Percentiles rank a stretch among this genome's conserved stretches.
phyloP scores from a whole-genome alignment of 1,284 basidiomycete genomes.

The Lentinula novae-zelandiae region DNA sequence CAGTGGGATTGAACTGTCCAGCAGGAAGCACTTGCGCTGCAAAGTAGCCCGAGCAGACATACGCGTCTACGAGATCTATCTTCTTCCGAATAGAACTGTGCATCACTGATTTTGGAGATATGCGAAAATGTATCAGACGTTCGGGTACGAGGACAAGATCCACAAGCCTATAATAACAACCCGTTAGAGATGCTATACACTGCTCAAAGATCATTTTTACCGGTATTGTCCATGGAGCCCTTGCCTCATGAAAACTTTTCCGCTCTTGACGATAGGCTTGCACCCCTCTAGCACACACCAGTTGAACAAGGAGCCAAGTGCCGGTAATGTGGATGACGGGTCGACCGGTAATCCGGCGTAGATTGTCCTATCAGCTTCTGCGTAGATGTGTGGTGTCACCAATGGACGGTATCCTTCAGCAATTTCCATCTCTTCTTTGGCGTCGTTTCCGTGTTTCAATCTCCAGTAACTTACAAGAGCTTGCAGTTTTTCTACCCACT shows the following conservation, averaged over 20 bases:
- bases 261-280: slow-evolving; percentile 65
- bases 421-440: slow-evolving; percentile 76
- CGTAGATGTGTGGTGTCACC: slow-evolving; percentile 51
- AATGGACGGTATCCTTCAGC: slow-evolving; percentile 52
- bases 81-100: slow-evolving; percentile 42
- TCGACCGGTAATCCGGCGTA: slow-evolving; percentile 49
- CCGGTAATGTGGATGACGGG: slow-evolving; percentile 47
- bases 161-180: slow-evolving; percentile 43
- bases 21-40: slow-evolving; percentile 62
- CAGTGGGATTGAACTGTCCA: slow-evolving; percentile 57
- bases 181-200: not conserved
- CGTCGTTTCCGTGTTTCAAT: slow-evolving; percentile 63
- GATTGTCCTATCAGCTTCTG: slow-evolving; percentile 35
- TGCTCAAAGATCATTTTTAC: slow-evolving; percentile 35
- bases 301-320: slow-evolving; percentile 65
- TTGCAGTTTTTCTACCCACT: slow-evolving; percentile 76
- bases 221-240: slow-evolving; percentile 68
- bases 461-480: slow-evolving; percentile 76
- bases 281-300: slow-evolving; percentile 81
- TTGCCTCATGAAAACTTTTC: slow-evolving; percentile 65
- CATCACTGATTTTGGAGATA: slow-evolving; percentile 46
- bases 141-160: slow-evolving; percentile 66
- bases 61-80: slow-evolving; percentile 70
- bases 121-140: slow-evolving; percentile 59
- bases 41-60: slow-evolving; percentile 73